Evolutionary conservation across 1,284 basidiomycete species (phyloP).

Genomic region (Grifola frondosa): DNA sequence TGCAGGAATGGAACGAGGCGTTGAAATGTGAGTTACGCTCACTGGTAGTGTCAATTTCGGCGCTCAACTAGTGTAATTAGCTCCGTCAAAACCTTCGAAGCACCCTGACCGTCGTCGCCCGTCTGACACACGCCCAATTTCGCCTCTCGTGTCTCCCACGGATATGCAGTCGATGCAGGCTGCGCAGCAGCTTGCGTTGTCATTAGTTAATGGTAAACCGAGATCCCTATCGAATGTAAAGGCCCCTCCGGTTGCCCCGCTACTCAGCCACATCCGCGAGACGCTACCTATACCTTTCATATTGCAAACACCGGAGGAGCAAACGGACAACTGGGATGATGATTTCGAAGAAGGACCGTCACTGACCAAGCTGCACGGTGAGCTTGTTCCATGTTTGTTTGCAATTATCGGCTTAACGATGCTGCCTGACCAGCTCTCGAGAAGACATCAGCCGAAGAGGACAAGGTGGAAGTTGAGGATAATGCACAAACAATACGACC

Average conservation of each 20-base stretch:
- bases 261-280: constrained; percentile 30
- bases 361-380: constrained; percentile 80
- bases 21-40: constrained; percentile 70
- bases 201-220: constrained; percentile 23
- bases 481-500: constrained; percentile 79
- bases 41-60: not conserved
- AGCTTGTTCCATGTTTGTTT: constrained; percentile 13
- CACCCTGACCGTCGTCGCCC: constrained; percentile 45
- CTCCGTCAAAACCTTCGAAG: constrained; percentile 55
- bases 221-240: constrained; percentile 21
- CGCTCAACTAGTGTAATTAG: constrained; percentile 10
- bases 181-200: constrained; percentile 20
- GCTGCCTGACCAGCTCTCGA: constrained; percentile 51
- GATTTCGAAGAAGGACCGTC: constrained; percentile 96
- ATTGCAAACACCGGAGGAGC: constrained; percentile 72
- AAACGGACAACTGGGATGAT: constrained; percentile 96
- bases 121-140: constrained; percentile 29
- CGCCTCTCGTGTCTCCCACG: constrained; percentile 30
- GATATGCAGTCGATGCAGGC: constrained; percentile 28
- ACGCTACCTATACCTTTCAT: constrained; percentile 37
- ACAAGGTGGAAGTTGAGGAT: constrained; percentile 64
- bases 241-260: constrained; percentile 13
- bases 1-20: constrained; percentile 98
- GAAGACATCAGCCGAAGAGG: constrained; percentile 57
- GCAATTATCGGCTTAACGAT: not conserved